Percentiles rank a stretch among this genome's conserved stretches.
Evolutionary conservation across 2,329 filamentous ascomycete species (phyloP).

Genomic region (Pseudonectria foliicola): DNA sequence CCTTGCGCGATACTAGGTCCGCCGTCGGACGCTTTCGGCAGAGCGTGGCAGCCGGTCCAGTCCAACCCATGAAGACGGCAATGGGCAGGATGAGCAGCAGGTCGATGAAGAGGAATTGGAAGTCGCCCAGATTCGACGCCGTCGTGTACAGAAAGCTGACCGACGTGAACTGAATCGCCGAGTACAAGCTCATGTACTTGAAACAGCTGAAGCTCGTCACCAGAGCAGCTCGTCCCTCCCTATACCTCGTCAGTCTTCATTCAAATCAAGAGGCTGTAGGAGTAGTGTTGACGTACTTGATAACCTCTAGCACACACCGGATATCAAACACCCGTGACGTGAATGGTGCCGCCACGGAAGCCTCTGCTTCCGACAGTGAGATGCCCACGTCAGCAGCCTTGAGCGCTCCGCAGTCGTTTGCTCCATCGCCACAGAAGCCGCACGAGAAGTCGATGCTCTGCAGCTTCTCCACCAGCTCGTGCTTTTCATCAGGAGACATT

Average conservation of each 20-base stretch:
- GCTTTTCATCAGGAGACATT: constrained; percentile 98
- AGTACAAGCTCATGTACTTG: constrained; percentile 99
- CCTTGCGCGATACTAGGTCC: constrained; percentile 85
- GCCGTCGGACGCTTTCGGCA: constrained; percentile 84
- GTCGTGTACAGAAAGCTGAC: constrained; percentile 95
- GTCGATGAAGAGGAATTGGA: constrained; percentile 97
- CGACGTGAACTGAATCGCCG: constrained; percentile 96
- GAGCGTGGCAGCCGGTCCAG: constrained; percentile 69
- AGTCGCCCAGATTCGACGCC: constrained; percentile 91
- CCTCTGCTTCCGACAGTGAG: constrained; percentile 92
- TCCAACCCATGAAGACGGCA: constrained; percentile 99
- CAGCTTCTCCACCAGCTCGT: constrained; percentile 93
- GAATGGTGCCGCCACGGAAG: constrained; percentile 95
- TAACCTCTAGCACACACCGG: constrained; percentile 86
- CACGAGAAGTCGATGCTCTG: constrained; percentile 93
- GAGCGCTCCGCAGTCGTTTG: constrained; percentile 93
- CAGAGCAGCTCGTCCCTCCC: constrained; percentile 86
- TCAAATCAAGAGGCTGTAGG: too few species aligned
- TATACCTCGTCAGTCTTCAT: constrained; percentile 24
- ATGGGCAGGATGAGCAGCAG: constrained; percentile 88
- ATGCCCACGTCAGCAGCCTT: constrained; percentile 98
- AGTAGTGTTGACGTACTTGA: constrained; percentile 47
- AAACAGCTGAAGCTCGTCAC: constrained; percentile 99
- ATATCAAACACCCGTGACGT: constrained; percentile 96
- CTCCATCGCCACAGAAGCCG: constrained; percentile 95